These are phyloP conservation scores for Hyphopichia homilentoma DNA, from an alignment of 805 yeast species.

Conservation along the genomic window DNA sequence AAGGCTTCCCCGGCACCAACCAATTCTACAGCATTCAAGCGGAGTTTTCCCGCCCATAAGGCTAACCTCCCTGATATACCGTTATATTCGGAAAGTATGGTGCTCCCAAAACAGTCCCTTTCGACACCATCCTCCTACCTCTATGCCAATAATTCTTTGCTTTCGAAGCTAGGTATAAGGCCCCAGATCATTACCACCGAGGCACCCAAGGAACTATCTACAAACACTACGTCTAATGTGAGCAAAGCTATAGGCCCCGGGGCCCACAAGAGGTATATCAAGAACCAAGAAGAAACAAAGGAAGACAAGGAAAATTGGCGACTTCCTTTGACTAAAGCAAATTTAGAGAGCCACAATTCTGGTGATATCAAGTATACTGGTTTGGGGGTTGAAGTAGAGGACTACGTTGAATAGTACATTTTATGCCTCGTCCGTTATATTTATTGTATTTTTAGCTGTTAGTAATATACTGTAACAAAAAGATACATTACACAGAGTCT, in stretches of 20 bases:
- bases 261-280: constrained; percentile 2
- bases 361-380: too few species aligned
- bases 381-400: constrained; percentile 9
- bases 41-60: constrained; percentile 17
- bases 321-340: constrained; percentile 25
- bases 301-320: constrained; percentile 13
- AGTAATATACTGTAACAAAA: too few species aligned
- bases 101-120: constrained; percentile 17
- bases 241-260: background rate
- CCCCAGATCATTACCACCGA: constrained; percentile 39
- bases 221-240: constrained; percentile 7
- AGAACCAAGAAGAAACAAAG: constrained; percentile 7
- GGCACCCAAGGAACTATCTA: constrained; percentile 14
- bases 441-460: too few species aligned
- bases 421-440: too few species aligned
- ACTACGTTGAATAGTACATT: constrained; percentile 17
- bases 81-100: constrained; percentile 31
- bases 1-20: constrained; percentile 2
- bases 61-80: constrained; percentile 27
- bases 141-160: constrained; percentile 31
- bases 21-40: background rate
- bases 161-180: constrained; percentile 36
- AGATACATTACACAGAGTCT: too few species aligned
- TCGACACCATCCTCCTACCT: constrained; percentile 23
- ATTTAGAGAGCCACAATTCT: constrained; percentile 23